Percentiles rank a stretch among this genome's conserved stretches.
Evolutionary conservation across 2,329 filamentous ascomycete species (phyloP).

Genomic region (Fusarium sp.): DNA sequence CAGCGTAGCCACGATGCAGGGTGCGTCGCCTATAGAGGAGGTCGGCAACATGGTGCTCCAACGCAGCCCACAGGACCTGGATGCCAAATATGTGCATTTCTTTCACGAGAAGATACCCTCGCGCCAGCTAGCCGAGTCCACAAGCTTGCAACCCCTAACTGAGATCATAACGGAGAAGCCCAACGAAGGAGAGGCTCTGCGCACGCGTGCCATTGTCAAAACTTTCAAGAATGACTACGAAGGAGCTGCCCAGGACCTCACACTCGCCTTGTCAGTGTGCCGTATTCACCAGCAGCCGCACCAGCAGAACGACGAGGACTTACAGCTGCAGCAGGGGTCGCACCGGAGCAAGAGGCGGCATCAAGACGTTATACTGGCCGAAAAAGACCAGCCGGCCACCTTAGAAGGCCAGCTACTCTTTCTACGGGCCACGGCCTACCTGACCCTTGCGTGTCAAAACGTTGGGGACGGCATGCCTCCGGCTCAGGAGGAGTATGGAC

Average conservation of each 20-base stretch:
- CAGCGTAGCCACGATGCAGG: slow-evolving; percentile 88
- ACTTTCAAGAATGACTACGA: slow-evolving; percentile 83
- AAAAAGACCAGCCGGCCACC: slow-evolving; percentile 77
- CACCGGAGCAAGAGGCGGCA: slow-evolving; percentile 46
- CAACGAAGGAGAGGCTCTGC: slow-evolving; percentile 75
- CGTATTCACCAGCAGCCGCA: slow-evolving; percentile 70
- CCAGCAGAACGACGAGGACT: slow-evolving; percentile 64
- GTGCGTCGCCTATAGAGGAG: slow-evolving; percentile 82
- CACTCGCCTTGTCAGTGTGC: slow-evolving; percentile 72
- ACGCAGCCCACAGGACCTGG: slow-evolving; percentile 75
- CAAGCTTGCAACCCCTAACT: slow-evolving; percentile 76
- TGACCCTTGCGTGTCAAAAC: slow-evolving; percentile 79
- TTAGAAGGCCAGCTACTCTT: slow-evolving; percentile 83
- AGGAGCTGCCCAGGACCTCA: slow-evolving; percentile 80
- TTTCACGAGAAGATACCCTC: slow-evolving; percentile 93
- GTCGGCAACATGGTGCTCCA: slow-evolving; percentile 82
- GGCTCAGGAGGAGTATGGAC: slow-evolving; percentile 10
- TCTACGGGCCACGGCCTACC: slow-evolving; percentile 80
- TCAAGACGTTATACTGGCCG: slow-evolving; percentile 55
- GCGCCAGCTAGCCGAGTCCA: slow-evolving; percentile 80
- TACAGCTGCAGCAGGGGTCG: slow-evolving; percentile 62
- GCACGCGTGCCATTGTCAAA: slow-evolving; percentile 82
- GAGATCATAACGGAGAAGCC: slow-evolving; percentile 77
- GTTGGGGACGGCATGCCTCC: slow-evolving; percentile 69
- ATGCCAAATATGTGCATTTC: slow-evolving; percentile 92